Percentiles rank a stretch among this genome's conserved stretches.
Conservation (phyloP, 225 moss, liverwort and hornwort species). For the Thuidium tamariscinum region DNA sequence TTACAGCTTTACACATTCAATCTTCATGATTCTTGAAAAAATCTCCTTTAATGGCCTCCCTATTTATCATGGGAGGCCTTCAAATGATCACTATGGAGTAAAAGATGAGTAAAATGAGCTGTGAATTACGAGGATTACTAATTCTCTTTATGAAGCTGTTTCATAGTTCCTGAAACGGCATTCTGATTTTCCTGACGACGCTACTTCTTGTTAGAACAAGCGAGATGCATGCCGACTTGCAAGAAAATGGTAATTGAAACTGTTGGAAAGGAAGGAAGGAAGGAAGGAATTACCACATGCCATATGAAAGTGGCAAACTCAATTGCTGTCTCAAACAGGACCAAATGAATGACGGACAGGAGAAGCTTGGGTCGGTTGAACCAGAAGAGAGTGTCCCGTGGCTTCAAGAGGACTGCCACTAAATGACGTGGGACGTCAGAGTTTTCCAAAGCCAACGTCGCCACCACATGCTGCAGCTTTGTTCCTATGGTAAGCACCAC, state of each 20-base stretch:
- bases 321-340: conserved; percentile 55
- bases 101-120: neutral
- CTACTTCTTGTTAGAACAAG: neutral
- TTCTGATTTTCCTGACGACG: neutral
- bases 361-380: conserved; percentile 50
- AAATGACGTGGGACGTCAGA: conserved; percentile 4
- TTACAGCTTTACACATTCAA: neutral
- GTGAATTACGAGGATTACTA: neutral
- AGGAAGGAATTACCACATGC: conserved; percentile 20
- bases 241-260: neutral
- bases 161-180: neutral
- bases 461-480: conserved; percentile 73
- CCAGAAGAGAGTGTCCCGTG: conserved; percentile 81
- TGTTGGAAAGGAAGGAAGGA: neutral
- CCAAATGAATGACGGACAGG: conserved; percentile 48
- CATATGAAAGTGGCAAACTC: conserved; percentile 62
- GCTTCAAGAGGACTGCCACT: conserved; percentile 20
- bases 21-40: neutral
- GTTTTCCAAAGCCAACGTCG: conserved; percentile 63
- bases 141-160: neutral
- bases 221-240: neutral
- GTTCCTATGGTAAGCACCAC: conserved; percentile 47
- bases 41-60: neutral
- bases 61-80: neutral
- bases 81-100: neutral